Base-by-base conservation (phyloP, 2,329 filamentous ascomycete genomes). In the Emmonsiellopsis sp. region DNA sequence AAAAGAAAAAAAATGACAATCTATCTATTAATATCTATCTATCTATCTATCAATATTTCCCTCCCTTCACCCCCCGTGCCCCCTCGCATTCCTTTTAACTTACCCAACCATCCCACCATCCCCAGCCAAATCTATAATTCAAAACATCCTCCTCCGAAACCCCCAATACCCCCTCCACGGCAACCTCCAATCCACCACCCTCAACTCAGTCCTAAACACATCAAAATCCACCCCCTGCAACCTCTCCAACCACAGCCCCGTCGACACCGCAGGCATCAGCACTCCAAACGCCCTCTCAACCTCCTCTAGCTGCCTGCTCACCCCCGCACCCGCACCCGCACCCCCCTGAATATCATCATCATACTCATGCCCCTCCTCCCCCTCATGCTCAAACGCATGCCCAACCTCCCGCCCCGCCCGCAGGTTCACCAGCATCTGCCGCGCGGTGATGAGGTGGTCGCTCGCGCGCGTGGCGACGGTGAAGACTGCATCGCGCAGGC, bases 361-460 rank as follows among this genome's bases (percentile, higher is more conserved):
- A 60, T 83, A 81, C 51, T 76, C 68, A 63, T 80, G 79, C 49
- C 86, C 88, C 49, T 83, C 83, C 65, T 95, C 89, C 33, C 83
- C 81, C 56, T 86, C 79, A 64, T 96, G 88, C 71, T 97, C 92
- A 67, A 92, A 96, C 5, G 88, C 88, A 66, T 96, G 92, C 0
- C 86, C 88, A 0, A 88, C 81, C 48, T 83, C 84, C 60, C 86
- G 73, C 1, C 90, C 88, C 3, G 82, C 83, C 52, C 82, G 82
- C 17, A 95, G 73, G 62, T 87, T 88, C 63, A 83, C 85, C 56
- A 97, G 70, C 90, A 98, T 95, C 67, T 95, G 88, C 55, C 90
- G 78, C 2, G 87, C 92, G 0, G 92, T 97, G 60, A 96, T 95
- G 36, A 98, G 76, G 70, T 98, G 93, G 67, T 98, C 93, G 64